phyloP scores from a whole-genome alignment of 352 stramenopile genomes.

The Pythium coloratum region DNA sequence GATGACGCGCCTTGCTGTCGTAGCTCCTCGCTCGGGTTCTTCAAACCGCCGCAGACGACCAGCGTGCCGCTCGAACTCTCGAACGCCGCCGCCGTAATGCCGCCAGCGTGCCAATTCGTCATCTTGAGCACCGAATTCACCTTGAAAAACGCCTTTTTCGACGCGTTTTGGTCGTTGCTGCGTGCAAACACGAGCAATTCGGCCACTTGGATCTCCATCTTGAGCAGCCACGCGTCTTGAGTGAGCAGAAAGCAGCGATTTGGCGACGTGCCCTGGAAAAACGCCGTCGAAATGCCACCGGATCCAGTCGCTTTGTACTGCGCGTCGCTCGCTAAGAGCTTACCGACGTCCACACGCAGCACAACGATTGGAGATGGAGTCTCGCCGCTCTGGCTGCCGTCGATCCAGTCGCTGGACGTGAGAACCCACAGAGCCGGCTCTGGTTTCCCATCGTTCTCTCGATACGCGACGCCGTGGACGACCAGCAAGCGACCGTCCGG shows the following conservation, averaged over 20 bases:
- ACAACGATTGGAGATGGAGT: conserved; percentile 19
- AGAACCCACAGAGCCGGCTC: conserved; percentile 47
- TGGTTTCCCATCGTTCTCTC: conserved; percentile 14
- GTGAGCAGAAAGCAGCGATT: conserved; percentile 48
- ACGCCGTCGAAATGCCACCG: conserved; percentile 33
- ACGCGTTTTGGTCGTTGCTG: conserved; percentile 11
- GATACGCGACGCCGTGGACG: conserved; percentile 33
- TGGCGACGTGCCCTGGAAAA: conserved; percentile 39
- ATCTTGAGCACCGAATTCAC: conserved; percentile 46
- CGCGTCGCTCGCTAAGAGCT: conserved; percentile 39
- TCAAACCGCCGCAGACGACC: conserved; percentile 56
- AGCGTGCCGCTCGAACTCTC: conserved; percentile 38
- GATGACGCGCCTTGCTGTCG: conserved; percentile 49
- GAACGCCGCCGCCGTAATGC: conserved; percentile 45
- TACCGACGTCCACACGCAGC: conserved; percentile 32
- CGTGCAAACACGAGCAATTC: conserved; percentile 47
- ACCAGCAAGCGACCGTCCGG: conserved; percentile 52
- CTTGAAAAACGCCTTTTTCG: conserved; percentile 30
- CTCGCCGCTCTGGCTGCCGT: not conserved
- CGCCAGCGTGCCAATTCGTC: conserved; percentile 57
- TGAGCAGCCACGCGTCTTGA: conserved; percentile 40
- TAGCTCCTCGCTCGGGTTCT: conserved; percentile 55
- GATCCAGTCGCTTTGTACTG: conserved; percentile 33
- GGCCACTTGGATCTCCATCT: conserved; percentile 47
- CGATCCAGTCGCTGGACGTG: conserved; percentile 40